phyloP scores from a whole-genome alignment of 2,329 filamentous ascomycete genomes.

The Aspergillus fumigatus region DNA sequence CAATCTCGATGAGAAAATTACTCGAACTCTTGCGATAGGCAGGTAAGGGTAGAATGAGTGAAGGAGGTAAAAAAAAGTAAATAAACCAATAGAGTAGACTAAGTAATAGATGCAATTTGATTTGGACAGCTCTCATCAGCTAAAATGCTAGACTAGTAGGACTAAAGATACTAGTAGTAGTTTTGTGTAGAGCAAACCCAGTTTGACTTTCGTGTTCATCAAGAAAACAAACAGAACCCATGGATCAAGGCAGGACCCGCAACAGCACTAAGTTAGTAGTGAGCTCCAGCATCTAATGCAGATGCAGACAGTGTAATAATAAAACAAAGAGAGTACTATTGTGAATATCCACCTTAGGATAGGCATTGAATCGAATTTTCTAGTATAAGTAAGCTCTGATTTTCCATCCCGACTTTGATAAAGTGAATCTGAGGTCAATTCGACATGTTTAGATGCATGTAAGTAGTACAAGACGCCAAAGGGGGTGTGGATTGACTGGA shows the following conservation, averaged over 20 bases:
- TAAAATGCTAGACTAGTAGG: slow-evolving; percentile 6
- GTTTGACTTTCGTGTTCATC: slow-evolving; percentile 12
- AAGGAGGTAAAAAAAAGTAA: not conserved
- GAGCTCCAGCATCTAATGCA: slow-evolving; percentile 17
- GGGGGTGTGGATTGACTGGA: not conserved
- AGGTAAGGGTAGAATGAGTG: not conserved
- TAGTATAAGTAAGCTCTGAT: not conserved
- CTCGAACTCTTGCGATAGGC: not conserved
- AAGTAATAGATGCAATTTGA: slow-evolving; percentile 14
- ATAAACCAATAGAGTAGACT: slow-evolving; percentile 1
- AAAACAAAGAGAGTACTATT: not conserved
- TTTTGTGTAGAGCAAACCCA: slow-evolving; percentile 2
- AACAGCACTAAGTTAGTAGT: slow-evolving; percentile 15
- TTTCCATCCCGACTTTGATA: not conserved
- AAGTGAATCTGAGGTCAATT: not conserved
- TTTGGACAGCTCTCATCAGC: slow-evolving; percentile 15
- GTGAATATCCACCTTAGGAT: not conserved
- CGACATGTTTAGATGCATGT: not conserved
- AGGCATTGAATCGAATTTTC: not conserved
- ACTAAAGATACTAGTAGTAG: slow-evolving; percentile 12
- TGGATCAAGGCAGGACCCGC: slow-evolving; percentile 15
- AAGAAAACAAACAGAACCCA: slow-evolving; percentile 19
- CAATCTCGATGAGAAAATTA: not conserved
- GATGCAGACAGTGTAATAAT: slow-evolving; percentile 16
- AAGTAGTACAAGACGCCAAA: not conserved